Evolutionary conservation across 1,284 basidiomycete genomes (phyloP).

Genomic region (Cutaneotrichosporon sp.): DNA sequence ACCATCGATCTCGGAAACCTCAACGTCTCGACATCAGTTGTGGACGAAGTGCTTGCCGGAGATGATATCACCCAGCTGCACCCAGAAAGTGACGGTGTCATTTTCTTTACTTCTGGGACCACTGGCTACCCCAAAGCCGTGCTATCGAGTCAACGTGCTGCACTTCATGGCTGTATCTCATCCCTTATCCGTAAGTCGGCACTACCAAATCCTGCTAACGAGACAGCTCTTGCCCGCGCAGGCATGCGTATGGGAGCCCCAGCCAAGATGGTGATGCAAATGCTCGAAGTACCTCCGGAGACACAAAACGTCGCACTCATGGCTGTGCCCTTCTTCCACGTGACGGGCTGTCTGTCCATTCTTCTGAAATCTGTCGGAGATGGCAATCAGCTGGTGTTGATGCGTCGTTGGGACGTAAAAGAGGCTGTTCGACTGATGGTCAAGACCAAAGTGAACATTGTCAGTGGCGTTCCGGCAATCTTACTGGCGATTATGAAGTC

Average conservation of each 20-base stretch:
- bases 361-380: conserved; percentile 40
- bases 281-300: background rate
- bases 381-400: conserved; percentile 36
- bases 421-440: conserved; percentile 33
- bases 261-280: background rate
- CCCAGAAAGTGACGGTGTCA: conserved; percentile 41
- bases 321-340: conserved; percentile 43
- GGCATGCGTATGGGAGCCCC: conserved; percentile 8
- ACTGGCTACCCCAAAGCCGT: conserved; percentile 35
- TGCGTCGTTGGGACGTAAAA: conserved; percentile 30
- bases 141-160: conserved; percentile 31
- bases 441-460: conserved; percentile 30
- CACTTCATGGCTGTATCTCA: conserved; percentile 5
- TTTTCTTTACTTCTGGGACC: conserved; percentile 37
- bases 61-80: conserved; percentile 16
- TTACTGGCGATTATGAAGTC: conserved; percentile 33
- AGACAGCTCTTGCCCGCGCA: background rate
- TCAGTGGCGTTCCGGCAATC: conserved; percentile 42
- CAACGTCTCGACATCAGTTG: background rate
- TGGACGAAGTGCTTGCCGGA: conserved; percentile 6
- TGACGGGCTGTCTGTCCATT: conserved; percentile 40
- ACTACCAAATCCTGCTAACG: conserved; percentile 31
- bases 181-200: background rate
- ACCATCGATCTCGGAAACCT: background rate
- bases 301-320: conserved; percentile 20